Percentiles rank a stretch among this genome's conserved stretches.
phyloP scores from a whole-genome alignment of 202 grass and related monocot genomes.

The Zizania palustris region DNA sequence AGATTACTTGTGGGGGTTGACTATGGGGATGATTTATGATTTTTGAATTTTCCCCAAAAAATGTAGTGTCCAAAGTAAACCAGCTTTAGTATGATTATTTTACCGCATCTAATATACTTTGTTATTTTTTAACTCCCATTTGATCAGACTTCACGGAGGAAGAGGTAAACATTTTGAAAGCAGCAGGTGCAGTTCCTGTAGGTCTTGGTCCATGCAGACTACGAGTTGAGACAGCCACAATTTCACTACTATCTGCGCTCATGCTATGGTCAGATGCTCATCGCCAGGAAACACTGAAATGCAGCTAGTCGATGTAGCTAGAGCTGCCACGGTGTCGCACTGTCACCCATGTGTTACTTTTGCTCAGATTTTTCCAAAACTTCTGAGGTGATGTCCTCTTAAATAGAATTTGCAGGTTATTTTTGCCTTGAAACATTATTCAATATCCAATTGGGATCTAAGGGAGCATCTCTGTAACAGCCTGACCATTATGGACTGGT shows the following conservation, averaged over 20 bases:
- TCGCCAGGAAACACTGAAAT: constrained; percentile 10
- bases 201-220: constrained; percentile 79
- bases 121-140: constrained; percentile 3
- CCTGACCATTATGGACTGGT: background rate
- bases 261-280: constrained; percentile 92
- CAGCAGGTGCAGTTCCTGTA: constrained; percentile 58
- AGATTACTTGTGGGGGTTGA: background rate
- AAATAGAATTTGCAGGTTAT: background rate
- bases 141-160: constrained; percentile 83
- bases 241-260: constrained; percentile 69
- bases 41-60: background rate
- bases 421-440: background rate
- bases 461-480: no score
- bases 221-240: constrained; percentile 84
- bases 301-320: constrained; percentile 24
- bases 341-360: constrained; percentile 13
- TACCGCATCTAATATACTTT: constrained; percentile 5
- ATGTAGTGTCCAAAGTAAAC: background rate
- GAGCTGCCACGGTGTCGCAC: background rate
- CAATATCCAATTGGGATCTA: background rate
- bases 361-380: background rate
- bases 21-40: background rate
- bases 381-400: background rate
- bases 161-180: constrained; percentile 65
- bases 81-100: background rate